Conservation (phyloP, 2,329 filamentous ascomycete species). For the Epichloe elymi region DNA sequence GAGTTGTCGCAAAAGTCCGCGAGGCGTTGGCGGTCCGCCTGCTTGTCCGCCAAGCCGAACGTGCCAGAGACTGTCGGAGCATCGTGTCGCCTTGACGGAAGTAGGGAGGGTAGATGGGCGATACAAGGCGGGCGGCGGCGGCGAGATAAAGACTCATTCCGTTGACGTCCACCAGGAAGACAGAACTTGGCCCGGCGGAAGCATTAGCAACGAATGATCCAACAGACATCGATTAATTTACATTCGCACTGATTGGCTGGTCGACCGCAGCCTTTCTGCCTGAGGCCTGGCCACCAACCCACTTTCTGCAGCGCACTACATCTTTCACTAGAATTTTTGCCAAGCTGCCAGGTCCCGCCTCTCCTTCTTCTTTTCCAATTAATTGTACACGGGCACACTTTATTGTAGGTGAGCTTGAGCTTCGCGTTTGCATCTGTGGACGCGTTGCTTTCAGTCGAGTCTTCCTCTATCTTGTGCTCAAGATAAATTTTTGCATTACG, state of each 20-base stretch:
- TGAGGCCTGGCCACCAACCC: constrained; percentile 5
- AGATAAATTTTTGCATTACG: constrained; percentile 39
- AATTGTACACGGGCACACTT: constrained; percentile 56
- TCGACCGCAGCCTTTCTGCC: not conserved
- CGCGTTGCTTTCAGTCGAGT: constrained; percentile 41
- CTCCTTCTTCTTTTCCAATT: constrained; percentile 30
- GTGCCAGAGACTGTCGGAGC: constrained; percentile 55
- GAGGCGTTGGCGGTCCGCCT: constrained; percentile 46
- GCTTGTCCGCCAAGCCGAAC: constrained; percentile 54
- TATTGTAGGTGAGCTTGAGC: constrained; percentile 60
- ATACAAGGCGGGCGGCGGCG: constrained; percentile 22
- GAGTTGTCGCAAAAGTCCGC: constrained; percentile 71
- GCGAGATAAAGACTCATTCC: constrained; percentile 25
- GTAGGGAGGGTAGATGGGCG: constrained; percentile 20
- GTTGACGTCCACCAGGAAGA: constrained; percentile 25
- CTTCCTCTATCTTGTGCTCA: constrained; percentile 61
- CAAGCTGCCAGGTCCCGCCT: constrained; percentile 5
- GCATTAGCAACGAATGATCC: constrained; percentile 17
- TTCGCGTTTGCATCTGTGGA: constrained; percentile 21
- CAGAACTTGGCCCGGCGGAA: constrained; percentile 24
- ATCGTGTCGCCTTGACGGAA: constrained; percentile 50
- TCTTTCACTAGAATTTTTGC: constrained; percentile 11
- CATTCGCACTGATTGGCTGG: constrained; percentile 27
- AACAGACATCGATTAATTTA: constrained; percentile 29
- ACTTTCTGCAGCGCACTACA: constrained; percentile 4